These are phyloP conservation scores for Fusarium pininemorale DNA, from an alignment of 2,329 filamentous ascomycete genomes.

Conservation along the genomic window DNA sequence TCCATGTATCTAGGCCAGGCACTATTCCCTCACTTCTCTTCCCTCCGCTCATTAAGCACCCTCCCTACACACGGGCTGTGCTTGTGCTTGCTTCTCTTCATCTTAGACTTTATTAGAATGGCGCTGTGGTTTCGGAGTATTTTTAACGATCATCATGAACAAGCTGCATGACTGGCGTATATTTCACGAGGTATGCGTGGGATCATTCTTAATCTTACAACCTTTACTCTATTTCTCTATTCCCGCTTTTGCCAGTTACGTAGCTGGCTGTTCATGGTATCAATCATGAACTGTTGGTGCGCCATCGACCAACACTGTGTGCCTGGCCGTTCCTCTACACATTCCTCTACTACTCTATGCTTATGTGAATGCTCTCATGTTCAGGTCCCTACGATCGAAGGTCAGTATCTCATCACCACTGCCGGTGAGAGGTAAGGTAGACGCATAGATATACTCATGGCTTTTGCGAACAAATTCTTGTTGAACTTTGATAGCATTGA, in stretches of 20 bases:
- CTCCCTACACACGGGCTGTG: neutral
- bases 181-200: constrained; percentile 49
- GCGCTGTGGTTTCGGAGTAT: constrained; percentile 37
- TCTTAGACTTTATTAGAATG: constrained; percentile 32
- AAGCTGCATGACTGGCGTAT: constrained; percentile 45
- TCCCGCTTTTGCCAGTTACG: neutral
- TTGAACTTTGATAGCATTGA: neutral
- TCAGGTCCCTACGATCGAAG: neutral
- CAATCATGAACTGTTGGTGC: constrained; percentile 17
- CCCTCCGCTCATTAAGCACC: neutral
- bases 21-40: constrained; percentile 17
- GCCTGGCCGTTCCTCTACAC: constrained; percentile 24
- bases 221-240: constrained; percentile 12
- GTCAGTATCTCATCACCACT: neutral
- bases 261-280: constrained; percentile 15
- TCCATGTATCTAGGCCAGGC: constrained; percentile 35
- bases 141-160: constrained; percentile 43
- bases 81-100: constrained; percentile 11
- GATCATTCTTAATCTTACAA: constrained; percentile 41
- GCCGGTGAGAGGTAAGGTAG: neutral
- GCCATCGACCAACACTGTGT: constrained; percentile 20
- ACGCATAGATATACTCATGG: neutral
- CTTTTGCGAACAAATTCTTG: neutral
- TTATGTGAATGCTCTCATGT: constrained; percentile 1
- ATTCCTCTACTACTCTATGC: neutral